Evolutionary conservation across 768 basidiomycete species (phyloP), one percentile per base, ranked within the genome.

Genomic region (Tylopilus vinaceipallidus): DNA sequence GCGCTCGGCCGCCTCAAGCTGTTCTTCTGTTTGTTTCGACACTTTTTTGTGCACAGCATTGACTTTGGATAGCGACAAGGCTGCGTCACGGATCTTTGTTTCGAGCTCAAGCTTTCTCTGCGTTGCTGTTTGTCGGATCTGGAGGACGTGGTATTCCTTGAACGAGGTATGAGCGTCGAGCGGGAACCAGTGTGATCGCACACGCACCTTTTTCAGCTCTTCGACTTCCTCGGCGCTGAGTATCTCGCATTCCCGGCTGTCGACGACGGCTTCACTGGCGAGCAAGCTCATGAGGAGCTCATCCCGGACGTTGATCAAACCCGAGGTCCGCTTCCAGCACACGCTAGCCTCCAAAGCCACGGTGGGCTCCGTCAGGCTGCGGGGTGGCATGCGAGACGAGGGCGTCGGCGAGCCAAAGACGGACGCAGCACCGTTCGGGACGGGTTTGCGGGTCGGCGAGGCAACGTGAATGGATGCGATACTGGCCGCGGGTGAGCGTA

Each of bases 261-360:
- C 93, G n/a, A 98, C 84, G 35, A 91, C 82, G 5, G 95, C 95
- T 69, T 98, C 93, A 47, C 93, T 93, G 35, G 94, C 89, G 55
- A 98, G 73, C 34, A 99, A 77, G 64, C 88, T 89, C 64, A 97
- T 79, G 55, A 98, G 77, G 39, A 98, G 78, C 54, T 94, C 90
- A 59, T 97, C 93, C 38, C 85, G 78, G 14, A 80, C 81, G 54
- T 81, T 84, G 47, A 79, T 66, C 40, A 71, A 54, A 8, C 64
- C 70, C 8, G 78, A 78, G 11, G 71, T 60, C 17, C 74, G 74
- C 55, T 77, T 77, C 68, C 69, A 69, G 26, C 72, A 71, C 12
- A 43, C 20, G 16, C 60, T 55, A 39, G 71, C 69, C 14, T 71
- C 68, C 23, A 73, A 71, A 48, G 71, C 69, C 47, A 66, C 69